Percentiles rank a stretch among this genome's conserved stretches.
Conservation (phyloP, 2,329 filamentous ascomycete species). For the Cadophora gregata region DNA sequence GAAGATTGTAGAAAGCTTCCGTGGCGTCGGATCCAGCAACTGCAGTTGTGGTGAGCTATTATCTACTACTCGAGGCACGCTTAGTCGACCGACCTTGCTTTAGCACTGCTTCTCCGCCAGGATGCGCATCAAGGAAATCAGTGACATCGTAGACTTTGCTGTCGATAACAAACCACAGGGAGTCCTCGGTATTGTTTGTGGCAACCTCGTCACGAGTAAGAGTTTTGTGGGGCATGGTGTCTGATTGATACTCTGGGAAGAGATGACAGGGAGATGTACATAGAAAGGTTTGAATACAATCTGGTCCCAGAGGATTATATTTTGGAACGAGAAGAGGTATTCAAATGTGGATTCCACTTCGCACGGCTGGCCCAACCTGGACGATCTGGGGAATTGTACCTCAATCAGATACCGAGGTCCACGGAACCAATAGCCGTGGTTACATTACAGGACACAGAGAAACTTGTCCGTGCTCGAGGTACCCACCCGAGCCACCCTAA, state of each 20-base stretch:
- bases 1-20: constrained; percentile 86
- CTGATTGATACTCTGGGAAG: background rate
- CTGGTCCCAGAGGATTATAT: background rate
- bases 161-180: constrained; percentile 81
- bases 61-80: background rate
- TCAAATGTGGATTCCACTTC: background rate
- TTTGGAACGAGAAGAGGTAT: background rate
- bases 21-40: constrained; percentile 85
- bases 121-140: constrained; percentile 85
- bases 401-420: constrained; percentile 12
- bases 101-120: constrained; percentile 67
- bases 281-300: background rate
- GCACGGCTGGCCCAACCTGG: background rate
- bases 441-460: constrained; percentile 11
- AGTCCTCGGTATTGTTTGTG: constrained; percentile 74
- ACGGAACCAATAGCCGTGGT: constrained; percentile 6
- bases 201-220: constrained; percentile 69
- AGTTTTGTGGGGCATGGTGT: constrained; percentile 41
- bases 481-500: too few relatives aligned
- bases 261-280: background rate
- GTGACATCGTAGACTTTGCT: constrained; percentile 85
- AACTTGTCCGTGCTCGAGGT: too few relatives aligned
- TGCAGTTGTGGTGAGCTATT: constrained; percentile 4
- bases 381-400: background rate
- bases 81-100: constrained; percentile 54